Base-by-base conservation (phyloP, 2,329 filamentous ascomycete species). In the Dryadomyces quercus-mongolicae region DNA sequence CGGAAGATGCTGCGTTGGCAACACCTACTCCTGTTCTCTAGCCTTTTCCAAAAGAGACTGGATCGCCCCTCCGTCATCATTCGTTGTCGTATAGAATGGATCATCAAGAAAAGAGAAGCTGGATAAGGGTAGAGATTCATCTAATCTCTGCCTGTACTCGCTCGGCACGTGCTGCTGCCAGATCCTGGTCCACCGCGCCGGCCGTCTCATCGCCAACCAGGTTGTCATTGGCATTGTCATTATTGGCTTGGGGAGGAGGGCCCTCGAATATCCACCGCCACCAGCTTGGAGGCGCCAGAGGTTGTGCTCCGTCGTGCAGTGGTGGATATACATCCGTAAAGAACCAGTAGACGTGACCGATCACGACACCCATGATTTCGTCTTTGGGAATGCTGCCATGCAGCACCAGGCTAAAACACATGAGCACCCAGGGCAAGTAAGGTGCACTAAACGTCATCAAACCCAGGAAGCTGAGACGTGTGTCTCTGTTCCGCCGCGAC, bases 281-380 rank as follows among this genome's bases (percentile, higher is more conserved):
- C 84, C 88, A 96, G 56, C 74, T 72, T 0, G 93, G 93, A 42
- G 93, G 92, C 62, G 95, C 92, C 49, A 98, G 75, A 0, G 93
- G 93, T 54, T 88, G 79, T 52, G 86, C 84, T 18, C 89, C 89
- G 59, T 86, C 83, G 69, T 96, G 88, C 46, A 96, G 78, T 3
- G 90, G 87, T 3, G 93, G 93, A 68, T 95, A 98, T 16, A 98
- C 91, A 67, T 98, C 93, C 56, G 84, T 88, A 69, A 97, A 96
- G 72, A 96, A 98, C 69, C 97, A 98, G 86, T 91, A 97, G 44
- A 97, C 78, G 70, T 98, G 93, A 10, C 93, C 93, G 43, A 97
- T 91, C 10, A 93, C 82, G 16, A 96, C 89, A 4, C 93, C 93
- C 73, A 94, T 89, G 59, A 98, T 86, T 73, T 98, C 93, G 67